Evolutionary conservation across 1,139 yeast genomes (phyloP), one percentile per base, ranked within the genome.

Genomic region (Debaryomycetaceae sp.): DNA sequence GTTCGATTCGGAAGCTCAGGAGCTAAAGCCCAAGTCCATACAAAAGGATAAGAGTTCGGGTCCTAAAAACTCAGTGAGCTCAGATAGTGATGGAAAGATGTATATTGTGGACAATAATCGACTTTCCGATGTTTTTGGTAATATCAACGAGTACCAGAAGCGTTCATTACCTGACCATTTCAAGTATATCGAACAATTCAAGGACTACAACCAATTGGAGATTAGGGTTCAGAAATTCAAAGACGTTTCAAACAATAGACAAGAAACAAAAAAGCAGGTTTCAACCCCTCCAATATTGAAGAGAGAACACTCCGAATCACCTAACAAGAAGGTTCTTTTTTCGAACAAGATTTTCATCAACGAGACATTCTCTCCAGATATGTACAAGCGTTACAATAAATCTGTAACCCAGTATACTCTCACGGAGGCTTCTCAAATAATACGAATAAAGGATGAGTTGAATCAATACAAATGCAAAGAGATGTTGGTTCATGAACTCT

Each of bases 401-500:
- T 69, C 75, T 29, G 77, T 75, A 6, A 78, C 82, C 23, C 81
- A 78, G 50, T 68, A 72, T 50, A 67, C 78, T 11, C 68, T 78
- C 44, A 66, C 73, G 9, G 79, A 78, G 47, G 72, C 76, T 6
- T 53, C 57, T 8, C 75, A 75, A 51, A 72, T 80, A 44, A 67
- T 67, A 48, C 68, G 65, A 46, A 76, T 80, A 49, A 72, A 80
- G 53, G 67, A 66, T 37, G 83, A 79, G 56, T 62, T 80, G 57
- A 79, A 80, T 52, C 57, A 63, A 17, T 78, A 65, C 60, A 80
- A 80, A 57, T 72, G 78, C 55, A 67, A 73, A 45, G 82, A 75
- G 52, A 80, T 80, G 84, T 65, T 69, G 52, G 81, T 80, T 29
- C 82, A 80, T 56, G 81, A 76, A 49, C 59, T 62, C 42, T 75